phyloP scores from a whole-genome alignment of 2,329 filamentous ascomycete species.

The Exophiala lecanii-corni region DNA sequence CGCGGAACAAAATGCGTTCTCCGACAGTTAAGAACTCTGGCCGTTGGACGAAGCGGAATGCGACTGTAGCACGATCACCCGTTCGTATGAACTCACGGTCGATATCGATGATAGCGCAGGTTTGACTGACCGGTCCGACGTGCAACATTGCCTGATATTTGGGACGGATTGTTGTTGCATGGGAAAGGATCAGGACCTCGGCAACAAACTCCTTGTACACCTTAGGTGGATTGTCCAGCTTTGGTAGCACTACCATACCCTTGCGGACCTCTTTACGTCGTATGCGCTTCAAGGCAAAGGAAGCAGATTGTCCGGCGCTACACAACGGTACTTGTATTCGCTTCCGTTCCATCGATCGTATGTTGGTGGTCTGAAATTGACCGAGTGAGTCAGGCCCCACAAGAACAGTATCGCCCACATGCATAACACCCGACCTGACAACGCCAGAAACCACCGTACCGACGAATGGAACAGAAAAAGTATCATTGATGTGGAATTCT shows the following conservation, averaged over 20 bases:
- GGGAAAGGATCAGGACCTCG: conserved; percentile 87
- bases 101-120: conserved; percentile 94
- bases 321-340: conserved; percentile 82
- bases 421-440: conserved; percentile 79
- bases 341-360: conserved; percentile 92
- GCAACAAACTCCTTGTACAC: conserved; percentile 74
- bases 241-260: conserved; percentile 93
- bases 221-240: conserved; percentile 68
- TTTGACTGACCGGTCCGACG: conserved; percentile 90
- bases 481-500: conserved; percentile 95
- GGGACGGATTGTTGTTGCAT: conserved; percentile 93
- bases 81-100: conserved; percentile 94
- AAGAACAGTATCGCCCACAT: conserved; percentile 82
- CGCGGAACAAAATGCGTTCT: conserved; percentile 85
- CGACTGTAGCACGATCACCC: conserved; percentile 87
- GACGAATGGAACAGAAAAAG: conserved; percentile 94
- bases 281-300: conserved; percentile 82
- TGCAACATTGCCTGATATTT: conserved; percentile 99
- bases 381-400: conserved; percentile 88
- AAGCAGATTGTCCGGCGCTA: conserved; percentile 86
- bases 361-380: conserved; percentile 78
- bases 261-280: conserved; percentile 90
- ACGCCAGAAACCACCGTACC: conserved; percentile 95
- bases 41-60: conserved; percentile 89
- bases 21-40: conserved; percentile 89